These are phyloP conservation scores for Agaricus subrufescens DNA, from an alignment of 768 basidiomycete species.

Conservation along the genomic window DNA sequence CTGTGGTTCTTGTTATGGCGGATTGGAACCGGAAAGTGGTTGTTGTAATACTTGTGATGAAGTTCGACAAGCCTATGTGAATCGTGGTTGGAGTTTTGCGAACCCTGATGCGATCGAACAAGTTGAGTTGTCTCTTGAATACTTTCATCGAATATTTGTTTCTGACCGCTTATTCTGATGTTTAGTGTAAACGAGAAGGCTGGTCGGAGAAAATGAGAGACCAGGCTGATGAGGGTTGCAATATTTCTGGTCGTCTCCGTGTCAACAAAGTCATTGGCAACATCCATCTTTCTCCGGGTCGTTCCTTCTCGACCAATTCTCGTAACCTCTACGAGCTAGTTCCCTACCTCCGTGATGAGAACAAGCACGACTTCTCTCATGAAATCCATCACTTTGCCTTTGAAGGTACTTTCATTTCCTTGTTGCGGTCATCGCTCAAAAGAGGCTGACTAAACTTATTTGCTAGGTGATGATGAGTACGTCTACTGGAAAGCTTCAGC, in stretches of 20 bases:
- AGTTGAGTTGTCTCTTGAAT: constrained; percentile 33
- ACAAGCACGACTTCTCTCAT: constrained; percentile 94
- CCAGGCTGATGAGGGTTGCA: constrained; percentile 93
- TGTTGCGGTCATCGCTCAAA: background rate
- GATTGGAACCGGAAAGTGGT: constrained; percentile 63
- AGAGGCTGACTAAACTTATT: background rate
- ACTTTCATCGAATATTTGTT: too few species aligned
- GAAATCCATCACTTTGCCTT: constrained; percentile 78
- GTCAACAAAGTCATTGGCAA: constrained; percentile 98
- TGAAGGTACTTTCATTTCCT: constrained; percentile 34
- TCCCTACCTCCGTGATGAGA: constrained; percentile 88
- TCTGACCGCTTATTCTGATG: background rate
- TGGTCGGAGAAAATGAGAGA: constrained; percentile 94
- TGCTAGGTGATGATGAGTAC: constrained; percentile 71
- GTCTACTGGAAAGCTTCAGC: constrained; percentile 59
- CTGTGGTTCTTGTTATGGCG: constrained; percentile 97
- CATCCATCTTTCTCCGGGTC: constrained; percentile 91
- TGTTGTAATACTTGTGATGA: constrained; percentile 98
- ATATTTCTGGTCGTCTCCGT: constrained; percentile 83
- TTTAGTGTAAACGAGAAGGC: constrained; percentile 85
- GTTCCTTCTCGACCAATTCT: constrained; percentile 85
- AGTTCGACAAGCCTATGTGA: constrained; percentile 84
- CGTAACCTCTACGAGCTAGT: constrained; percentile 86
- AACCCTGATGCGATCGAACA: constrained; percentile 92
- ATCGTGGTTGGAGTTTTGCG: constrained; percentile 92